Evolutionary conservation across 176 grass and related monocot genomes (phyloP), one percentile per base, ranked within the genome.

Genomic region (Paspalum notatum): DNA sequence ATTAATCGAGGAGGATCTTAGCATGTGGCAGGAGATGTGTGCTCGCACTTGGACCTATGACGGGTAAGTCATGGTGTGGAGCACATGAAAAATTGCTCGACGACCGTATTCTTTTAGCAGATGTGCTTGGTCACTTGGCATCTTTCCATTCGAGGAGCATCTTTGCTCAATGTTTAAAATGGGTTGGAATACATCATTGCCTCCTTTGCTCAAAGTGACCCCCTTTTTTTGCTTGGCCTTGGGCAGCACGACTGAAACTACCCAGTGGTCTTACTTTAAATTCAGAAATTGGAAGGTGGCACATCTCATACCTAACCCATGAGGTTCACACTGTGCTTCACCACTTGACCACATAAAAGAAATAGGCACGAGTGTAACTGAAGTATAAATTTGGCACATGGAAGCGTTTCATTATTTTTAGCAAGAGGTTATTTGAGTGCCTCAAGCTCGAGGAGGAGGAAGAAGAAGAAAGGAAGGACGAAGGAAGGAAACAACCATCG

Each of bases 111-210:
- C 22, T 10, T 46, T 45, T 46, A 69, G 12, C 42, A 14, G 12
- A 47, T 25, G 43, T 47, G n/a, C 67, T 49, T 8, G 9, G 25
- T 49, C 49, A n/a, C 49, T 22, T 52, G 67, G 47, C 67, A 13
- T 9, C 75, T 79, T 72, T 54, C 47, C 32, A 65, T 57, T 48
- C 46, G 66, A 58, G 20, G n/a, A 40, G 40, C 78, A 66, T 82
- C 72, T 76, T 82, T 26, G 12, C 62, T 79, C 32, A 27, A 61
- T 45, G 43, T 68, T 54, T 44, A 50, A 81, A 68, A 62, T 53
- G n/a, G 71, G 75, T n/a, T 6, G 3, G 61, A 66, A 68, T 58
- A 49, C 24, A 62, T 76, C 66, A 37, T 38, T 41, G 8, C 17
- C 0, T 8, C 12, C 56, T 71, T 63, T 56, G 24, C 56, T 50